Percentiles rank a stretch among this genome's conserved stretches.
Evolutionary conservation across 345 rosid species (phyloP).

Genomic region (Dovyalis caffra): DNA sequence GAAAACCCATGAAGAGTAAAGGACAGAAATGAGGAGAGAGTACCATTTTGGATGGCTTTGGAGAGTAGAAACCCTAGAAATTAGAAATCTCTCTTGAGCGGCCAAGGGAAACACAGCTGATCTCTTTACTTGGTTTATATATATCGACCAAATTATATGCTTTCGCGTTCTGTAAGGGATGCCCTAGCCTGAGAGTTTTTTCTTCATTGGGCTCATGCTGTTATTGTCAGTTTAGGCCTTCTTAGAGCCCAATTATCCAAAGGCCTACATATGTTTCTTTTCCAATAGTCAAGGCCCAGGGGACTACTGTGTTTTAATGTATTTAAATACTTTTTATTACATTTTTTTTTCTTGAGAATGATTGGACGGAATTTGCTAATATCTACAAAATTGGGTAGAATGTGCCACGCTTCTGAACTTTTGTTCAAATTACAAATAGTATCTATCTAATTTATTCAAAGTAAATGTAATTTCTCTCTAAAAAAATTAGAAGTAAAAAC

Average conservation of each 20-base stretch:
- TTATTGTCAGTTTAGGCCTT: neutral
- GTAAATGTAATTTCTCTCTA: too few relatives aligned
- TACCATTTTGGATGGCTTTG: slow-evolving; percentile 20
- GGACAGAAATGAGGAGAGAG: neutral
- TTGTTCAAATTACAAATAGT: too few relatives aligned
- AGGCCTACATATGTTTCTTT: neutral
- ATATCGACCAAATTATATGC: neutral
- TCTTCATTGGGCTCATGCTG: neutral
- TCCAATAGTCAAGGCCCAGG: too few relatives aligned
- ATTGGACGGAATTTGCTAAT: too few relatives aligned
- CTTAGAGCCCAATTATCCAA: neutral
- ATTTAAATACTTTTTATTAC: too few relatives aligned
- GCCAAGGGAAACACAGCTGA: neutral
- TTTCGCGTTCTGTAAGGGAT: neutral
- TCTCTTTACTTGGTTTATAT: neutral
- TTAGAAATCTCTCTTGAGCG: neutral
- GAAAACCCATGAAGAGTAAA: neutral
- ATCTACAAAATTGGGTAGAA: too few relatives aligned
- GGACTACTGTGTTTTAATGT: too few relatives aligned
- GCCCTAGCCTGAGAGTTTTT: neutral
- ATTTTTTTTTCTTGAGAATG: too few relatives aligned
- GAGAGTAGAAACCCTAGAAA: slow-evolving; percentile 8
- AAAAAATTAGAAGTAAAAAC: too few relatives aligned
- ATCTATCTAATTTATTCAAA: too few relatives aligned
- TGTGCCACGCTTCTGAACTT: too few relatives aligned